Evolutionary conservation across 2,329 filamentous ascomycete genomes (phyloP), one percentile per base, ranked within the genome.

Genomic region (Fusarium caatingaense): DNA sequence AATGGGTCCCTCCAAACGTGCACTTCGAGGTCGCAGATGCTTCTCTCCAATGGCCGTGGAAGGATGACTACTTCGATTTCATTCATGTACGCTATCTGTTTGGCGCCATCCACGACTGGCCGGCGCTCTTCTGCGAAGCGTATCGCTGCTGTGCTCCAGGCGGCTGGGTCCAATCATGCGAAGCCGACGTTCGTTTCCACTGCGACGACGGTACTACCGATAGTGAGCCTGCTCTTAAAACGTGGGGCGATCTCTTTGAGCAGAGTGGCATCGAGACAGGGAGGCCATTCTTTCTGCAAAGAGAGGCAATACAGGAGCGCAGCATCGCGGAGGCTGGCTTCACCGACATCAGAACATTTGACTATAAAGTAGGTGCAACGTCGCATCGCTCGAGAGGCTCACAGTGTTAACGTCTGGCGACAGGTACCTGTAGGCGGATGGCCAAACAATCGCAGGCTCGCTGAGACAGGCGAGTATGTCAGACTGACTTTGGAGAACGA

Each of bases 401-500:
- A n/a, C 16, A 16, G 30, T 57, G 34, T 60, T 69, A 30, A 67
- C 42, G 6, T n/a, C 28, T 15, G 4, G 3, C 16, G 27, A 30
- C 11, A 73, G 71, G 32, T 74, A 28, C 71, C 71, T 8, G 66
- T 73, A 3, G 71, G 71, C 9, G 69, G 69, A 9, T 73, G 71
- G 71, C 46, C 71, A 49, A 72, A 66, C n/a, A 66, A 73, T 8
- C 42, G 54, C 20, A 74, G 66, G 27, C 66, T 73, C 21, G 64
- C 59, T 12, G 66, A 72, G 46, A 56, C 70, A 2, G 71, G 71
- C 27, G 64, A 63, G 23, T 72, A 64, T 16, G 64, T 74, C 40
- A 69, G 60, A 7, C 15, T 71, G n/a, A 74, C 72, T 6, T 18
- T 74, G 45, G 72, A 74, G 42, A 74, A 74, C 16, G 72, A 74